Evolutionary conservation across 1,284 basidiomycete species (phyloP), one percentile per base, ranked within the genome.

Genomic region (Microbotryum scabiosae): DNA sequence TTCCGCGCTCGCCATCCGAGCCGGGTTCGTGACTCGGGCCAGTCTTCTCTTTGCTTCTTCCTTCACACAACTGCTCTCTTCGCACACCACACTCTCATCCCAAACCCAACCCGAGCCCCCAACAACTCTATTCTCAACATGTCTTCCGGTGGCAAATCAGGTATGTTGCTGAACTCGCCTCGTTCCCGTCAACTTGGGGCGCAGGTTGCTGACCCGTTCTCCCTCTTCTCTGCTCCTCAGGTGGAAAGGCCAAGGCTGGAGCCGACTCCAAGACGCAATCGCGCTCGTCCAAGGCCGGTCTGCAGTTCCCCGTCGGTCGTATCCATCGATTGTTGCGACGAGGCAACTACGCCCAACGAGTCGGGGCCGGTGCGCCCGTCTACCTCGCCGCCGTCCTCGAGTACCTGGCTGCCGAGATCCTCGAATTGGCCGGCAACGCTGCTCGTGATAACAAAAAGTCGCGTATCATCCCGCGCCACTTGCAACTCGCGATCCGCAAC

Each of bases 381-480:
- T 91, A 90, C 78, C 83, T 90, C 66, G 87, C 89, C 59, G 87
- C 86, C 55, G 86, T 88, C 46, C 79, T 89, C 20, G 87, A 89
- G 73, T 89, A 92, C 76, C 82, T 92, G 55, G 83, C 86, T 26
- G 90, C 89, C 55, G 90, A 92, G 77, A 85, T 92, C 71, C 83
- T 91, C 64, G 89, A 91, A 78, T 79, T 90, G 57, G 88, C 89
- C 56, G 89, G 89, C 59, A 89, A 90, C 78, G 88, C 86, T 52
- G 76, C 78, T 72, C 58, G 83, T 67, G 83, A 86, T 71, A 84
- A 86, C 78, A 85, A 85, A 81, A 81, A 90, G 81, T 87, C 88
- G 73, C 88, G 89, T 85, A 91, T 92, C 75, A 87, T 90, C 21
- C 90, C 90, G 61, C 84, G 90, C 75, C 89, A 92, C 77, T 76